A percentile compares a stretch with the other conserved stretches of the same genome.
Evolutionary conservation across 2,329 filamentous ascomycete genomes (phyloP).

Genomic region (Clarireedia paspali): DNA sequence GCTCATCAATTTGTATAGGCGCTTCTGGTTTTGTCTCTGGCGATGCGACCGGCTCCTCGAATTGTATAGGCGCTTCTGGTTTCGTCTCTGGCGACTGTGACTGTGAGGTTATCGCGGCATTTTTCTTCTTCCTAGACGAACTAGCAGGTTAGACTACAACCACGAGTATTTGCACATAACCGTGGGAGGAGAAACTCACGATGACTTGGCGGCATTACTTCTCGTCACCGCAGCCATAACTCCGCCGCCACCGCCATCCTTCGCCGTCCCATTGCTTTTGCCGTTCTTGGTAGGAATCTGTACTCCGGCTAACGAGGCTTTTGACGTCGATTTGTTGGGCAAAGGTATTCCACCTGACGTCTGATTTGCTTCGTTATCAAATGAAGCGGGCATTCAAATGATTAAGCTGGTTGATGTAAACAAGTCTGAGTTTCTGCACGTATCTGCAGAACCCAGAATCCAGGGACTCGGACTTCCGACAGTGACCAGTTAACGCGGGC

Average conservation of each 20-base stretch:
- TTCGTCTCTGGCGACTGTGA: slow-evolving; percentile 24
- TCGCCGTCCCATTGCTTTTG: slow-evolving; percentile 30
- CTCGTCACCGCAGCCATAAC: slow-evolving; percentile 28
- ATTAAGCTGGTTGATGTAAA: slow-evolving; percentile 1
- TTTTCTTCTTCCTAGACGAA: slow-evolving; percentile 8
- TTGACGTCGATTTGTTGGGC: slow-evolving; percentile 21
- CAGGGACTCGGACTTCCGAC: slow-evolving; percentile 2
- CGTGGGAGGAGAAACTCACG: slow-evolving; percentile 19
- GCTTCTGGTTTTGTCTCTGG: slow-evolving; percentile 23
- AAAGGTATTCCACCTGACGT: slow-evolving; percentile 16
- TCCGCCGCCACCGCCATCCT: slow-evolving; percentile 21
- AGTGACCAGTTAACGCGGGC: neutral
- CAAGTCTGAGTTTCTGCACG: neutral
- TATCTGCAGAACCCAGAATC: slow-evolving; percentile 9
- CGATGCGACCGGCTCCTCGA: slow-evolving; percentile 22
- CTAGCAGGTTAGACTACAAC: slow-evolving; percentile 2
- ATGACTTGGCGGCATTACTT: slow-evolving; percentile 26
- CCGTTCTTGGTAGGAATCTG: slow-evolving; percentile 26
- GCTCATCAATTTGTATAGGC: slow-evolving; percentile 19
- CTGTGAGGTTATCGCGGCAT: slow-evolving; percentile 5
- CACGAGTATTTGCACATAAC: neutral
- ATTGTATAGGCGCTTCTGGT: slow-evolving; percentile 16
- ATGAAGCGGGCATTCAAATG: slow-evolving; percentile 32
- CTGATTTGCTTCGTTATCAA: slow-evolving; percentile 26
- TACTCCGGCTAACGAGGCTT: slow-evolving; percentile 19